Percentiles rank a stretch among this genome's conserved stretches.
Evolutionary conservation across 78 protist species (phyloP).

Genomic region (Dictyostelium discoideum): dicty_2.7 NC_007088.5:5307001-5307500

Average conservation of each 20-base stretch:
- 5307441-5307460: constrained; percentile 32
- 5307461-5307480: constrained; percentile 29
- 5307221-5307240: constrained; percentile 18
- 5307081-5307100: constrained; percentile 37
- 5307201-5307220: constrained; percentile 50
- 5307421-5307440: constrained; percentile 51
- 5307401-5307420: constrained; percentile 69
- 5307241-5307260: constrained; percentile 51
- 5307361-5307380: constrained; percentile 52
- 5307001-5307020: constrained; percentile 45
- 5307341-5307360: constrained; percentile 70
- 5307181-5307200: constrained; percentile 27
- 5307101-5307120: constrained; percentile 69
- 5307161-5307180: background rate
- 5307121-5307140: constrained; percentile 72
- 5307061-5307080: constrained; percentile 63
- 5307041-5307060: constrained; percentile 63
- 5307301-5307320: constrained; percentile 44
- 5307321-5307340: constrained; percentile 46
- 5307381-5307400: constrained; percentile 65
- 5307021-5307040: constrained; percentile 42
- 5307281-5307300: constrained; percentile 32
- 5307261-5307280: constrained; percentile 63
- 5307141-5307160: constrained; percentile 52
- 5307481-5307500: background rate